phyloP scores from a whole-genome alignment of 2,329 filamentous ascomycete species.

The Torrubiellomyces zombiae region DNA sequence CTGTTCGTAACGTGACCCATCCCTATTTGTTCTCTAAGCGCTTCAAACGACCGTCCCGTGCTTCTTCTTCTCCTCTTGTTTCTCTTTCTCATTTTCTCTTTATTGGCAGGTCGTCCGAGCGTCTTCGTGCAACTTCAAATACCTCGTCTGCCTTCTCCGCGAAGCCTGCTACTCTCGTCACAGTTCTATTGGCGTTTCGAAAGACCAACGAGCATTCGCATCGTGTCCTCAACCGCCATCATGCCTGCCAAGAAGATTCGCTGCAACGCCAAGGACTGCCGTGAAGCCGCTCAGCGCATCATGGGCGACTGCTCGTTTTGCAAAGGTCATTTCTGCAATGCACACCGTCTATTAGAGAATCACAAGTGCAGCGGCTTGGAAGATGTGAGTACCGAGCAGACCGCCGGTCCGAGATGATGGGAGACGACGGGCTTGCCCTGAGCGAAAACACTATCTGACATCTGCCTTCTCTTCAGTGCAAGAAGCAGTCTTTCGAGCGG shows the following conservation, averaged over 20 bases:
- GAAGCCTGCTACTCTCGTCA: neutral
- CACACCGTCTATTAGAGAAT: slow-evolving; percentile 83
- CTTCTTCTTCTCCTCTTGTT: slow-evolving; percentile 5
- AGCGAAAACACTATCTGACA: neutral
- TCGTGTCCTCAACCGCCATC: slow-evolving; percentile 8
- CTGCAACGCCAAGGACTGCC: slow-evolving; percentile 83
- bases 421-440: slow-evolving; percentile 2
- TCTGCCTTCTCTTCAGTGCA: slow-evolving; percentile 49
- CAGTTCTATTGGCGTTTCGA: neutral
- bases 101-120: neutral
- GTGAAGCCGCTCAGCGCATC: slow-evolving; percentile 73
- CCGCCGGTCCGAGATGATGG: slow-evolving; percentile 8
- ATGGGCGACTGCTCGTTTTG: slow-evolving; percentile 96
- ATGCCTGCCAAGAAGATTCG: slow-evolving; percentile 65
- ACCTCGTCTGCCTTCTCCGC: neutral
- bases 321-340: slow-evolving; percentile 83
- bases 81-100: slow-evolving; percentile 3
- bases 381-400: slow-evolving; percentile 46
- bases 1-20: slow-evolving; percentile 2
- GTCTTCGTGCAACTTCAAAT: neutral
- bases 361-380: slow-evolving; percentile 88
- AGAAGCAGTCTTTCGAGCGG: slow-evolving; percentile 88
- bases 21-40: neutral
- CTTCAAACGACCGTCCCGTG: neutral
- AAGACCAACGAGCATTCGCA: neutral